These are phyloP conservation scores for Tetracentron sinense DNA, from an alignment of 164 flowering plant species.

Conservation along the genomic window DNA sequence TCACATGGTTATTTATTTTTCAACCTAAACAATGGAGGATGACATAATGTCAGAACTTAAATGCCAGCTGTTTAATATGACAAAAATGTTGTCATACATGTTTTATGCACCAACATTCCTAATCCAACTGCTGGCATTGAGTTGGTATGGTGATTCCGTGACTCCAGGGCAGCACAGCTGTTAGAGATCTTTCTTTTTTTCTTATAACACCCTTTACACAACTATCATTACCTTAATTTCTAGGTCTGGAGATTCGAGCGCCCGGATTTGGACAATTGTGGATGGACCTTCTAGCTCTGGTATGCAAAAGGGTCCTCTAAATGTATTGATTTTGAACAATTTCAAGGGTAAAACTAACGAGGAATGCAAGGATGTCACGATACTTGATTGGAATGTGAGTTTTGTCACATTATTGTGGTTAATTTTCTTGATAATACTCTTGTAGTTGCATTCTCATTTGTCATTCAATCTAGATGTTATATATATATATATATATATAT, in stretches of 20 bases:
- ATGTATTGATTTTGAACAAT: constrained; percentile 75
- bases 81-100: no score
- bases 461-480: neutral
- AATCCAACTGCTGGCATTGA: no score
- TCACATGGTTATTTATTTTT: no score
- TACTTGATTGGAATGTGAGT: constrained; percentile 99
- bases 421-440: neutral
- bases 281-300: constrained; percentile 53
- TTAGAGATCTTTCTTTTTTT: neutral
- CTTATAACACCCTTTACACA: neutral
- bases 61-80: no score
- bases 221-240: constrained; percentile 7
- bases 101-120: no score
- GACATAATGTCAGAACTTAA: no score
- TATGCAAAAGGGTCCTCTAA: constrained; percentile 44
- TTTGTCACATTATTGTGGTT: neutral
- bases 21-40: no score
- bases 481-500: neutral
- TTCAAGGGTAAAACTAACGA: constrained; percentile 80
- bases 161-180: neutral
- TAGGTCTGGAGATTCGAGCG: constrained; percentile 97
- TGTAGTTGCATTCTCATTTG: neutral
- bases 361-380: constrained; percentile 91
- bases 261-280: constrained; percentile 84
- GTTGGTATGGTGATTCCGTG: no score